A percentile compares a stretch with the other conserved stretches of the same genome.
Evolutionary conservation across 2,329 filamentous ascomycete species (phyloP).

Genomic region (Colletotrichum gloeosporioides): DNA sequence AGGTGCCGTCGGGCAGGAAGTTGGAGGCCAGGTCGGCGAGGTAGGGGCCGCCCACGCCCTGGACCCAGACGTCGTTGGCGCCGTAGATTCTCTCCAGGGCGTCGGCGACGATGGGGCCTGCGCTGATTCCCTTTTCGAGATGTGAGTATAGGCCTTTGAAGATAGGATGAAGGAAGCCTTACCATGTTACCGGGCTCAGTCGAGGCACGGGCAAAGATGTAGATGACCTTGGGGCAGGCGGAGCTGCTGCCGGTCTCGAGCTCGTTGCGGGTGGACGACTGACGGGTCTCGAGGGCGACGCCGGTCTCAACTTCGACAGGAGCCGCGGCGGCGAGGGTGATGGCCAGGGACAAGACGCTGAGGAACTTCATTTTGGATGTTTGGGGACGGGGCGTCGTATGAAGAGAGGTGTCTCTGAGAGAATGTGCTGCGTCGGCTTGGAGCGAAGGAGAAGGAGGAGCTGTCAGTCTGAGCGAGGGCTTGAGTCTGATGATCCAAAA

Average conservation of each 20-base stretch:
- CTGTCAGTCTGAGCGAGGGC: not conserved
- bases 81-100: constrained; percentile 33
- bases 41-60: constrained; percentile 49
- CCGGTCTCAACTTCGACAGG: constrained; percentile 11
- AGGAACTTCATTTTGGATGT: constrained; percentile 26
- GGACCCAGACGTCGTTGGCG: constrained; percentile 39
- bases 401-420: not conserved
- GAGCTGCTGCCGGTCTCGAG: constrained; percentile 30
- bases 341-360: constrained; percentile 19
- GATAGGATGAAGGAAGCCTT: not conserved
- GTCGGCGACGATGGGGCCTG: constrained; percentile 33
- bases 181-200: constrained; percentile 45
- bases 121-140: constrained; percentile 26
- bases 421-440: not conserved
- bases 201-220: constrained; percentile 45
- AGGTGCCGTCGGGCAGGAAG: constrained; percentile 41
- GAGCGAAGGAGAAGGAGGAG: constrained; percentile 1
- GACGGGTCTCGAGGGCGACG: constrained; percentile 20
- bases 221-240: constrained; percentile 40
- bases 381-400: not conserved
- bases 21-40: constrained; percentile 39
- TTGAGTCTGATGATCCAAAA: constrained; percentile 1
- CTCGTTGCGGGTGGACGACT: constrained; percentile 29
- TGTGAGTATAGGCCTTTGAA: not conserved
- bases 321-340: constrained; percentile 16